Base-by-base conservation (phyloP, 139 green algal genomes). In the Tetradesmus obliquus region DNA sequence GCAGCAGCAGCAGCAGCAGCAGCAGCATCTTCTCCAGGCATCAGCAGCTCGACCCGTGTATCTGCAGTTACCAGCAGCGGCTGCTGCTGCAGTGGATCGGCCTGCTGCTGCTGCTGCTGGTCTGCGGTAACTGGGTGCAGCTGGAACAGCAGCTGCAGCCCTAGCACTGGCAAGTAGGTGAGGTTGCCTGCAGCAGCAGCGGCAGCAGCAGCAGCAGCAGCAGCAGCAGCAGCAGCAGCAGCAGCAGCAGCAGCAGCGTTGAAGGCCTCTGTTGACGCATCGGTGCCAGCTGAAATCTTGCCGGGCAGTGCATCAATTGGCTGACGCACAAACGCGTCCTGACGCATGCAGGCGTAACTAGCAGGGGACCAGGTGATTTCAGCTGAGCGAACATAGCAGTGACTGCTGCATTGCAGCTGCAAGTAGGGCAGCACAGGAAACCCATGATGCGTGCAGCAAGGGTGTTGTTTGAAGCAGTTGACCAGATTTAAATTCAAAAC, bases 191-290 rank as follows among this genome's bases (percentile, higher is more conserved):
- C 5, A 76, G 19, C 45, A 51, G 55, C 22, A n/a, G 22, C 9
- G 17, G 4, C 74, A 82, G n/a, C 57, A 71, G 79, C 24, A 95
- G 96, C 84, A 95, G 95, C 15, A 57, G 51, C 79, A 97, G 80
- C 88, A 97, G 53, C 58, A 81, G 24, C 2, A 91, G 90, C 20
- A 92, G 94, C 3, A 86, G 80, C 66, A 96, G 84, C 66, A 84
- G 66, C 53, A 72, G 54, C 88, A 93, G 55, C 91, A 92, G 86
- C 51, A 60, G 20, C 55, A 17, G 60, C 5, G 8, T 62, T 62
- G 57, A 7, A 62, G 57, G 57, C 5, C 57, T 12, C 57, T 62
- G 57, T 5, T 62, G 57, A 7, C n/a, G n/a, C n/a, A n/a, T n/a
- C n/a, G n/a, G n/a, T n/a, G n/a, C n/a, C n/a, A n/a, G n/a, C n/a